A percentile compares a stretch with the other conserved stretches of the same genome.
Evolutionary conservation across 2,329 filamentous ascomycete species (phyloP).

Genomic region (Alternaria consortialis): DNA sequence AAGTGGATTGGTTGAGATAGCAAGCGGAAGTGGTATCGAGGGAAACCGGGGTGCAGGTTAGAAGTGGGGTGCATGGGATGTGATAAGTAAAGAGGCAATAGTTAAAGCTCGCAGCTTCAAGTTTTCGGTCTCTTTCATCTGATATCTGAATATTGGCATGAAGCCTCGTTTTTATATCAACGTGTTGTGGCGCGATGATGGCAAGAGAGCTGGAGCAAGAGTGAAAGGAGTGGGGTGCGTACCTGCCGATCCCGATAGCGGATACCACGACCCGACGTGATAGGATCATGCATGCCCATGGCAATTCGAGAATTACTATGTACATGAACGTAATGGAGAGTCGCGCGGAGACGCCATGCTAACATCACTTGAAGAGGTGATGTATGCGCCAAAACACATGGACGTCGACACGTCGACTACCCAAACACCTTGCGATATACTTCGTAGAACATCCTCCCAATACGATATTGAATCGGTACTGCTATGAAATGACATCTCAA

Average conservation of each 20-base stretch:
- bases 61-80: slow-evolving; percentile 18
- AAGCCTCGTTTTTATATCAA: not conserved
- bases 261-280: not conserved
- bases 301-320: not conserved
- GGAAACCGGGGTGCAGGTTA: slow-evolving; percentile 8
- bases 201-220: not conserved
- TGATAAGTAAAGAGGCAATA: too few species aligned
- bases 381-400: too few species aligned
- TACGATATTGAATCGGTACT: not conserved
- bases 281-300: not conserved
- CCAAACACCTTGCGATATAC: too few species aligned
- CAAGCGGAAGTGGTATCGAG: slow-evolving; percentile 2
- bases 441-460: too few species aligned
- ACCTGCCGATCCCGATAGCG: slow-evolving; percentile 1
- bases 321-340: not conserved
- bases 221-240: not conserved
- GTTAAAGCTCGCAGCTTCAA: too few species aligned
- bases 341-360: not conserved
- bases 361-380: not conserved
- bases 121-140: not conserved
- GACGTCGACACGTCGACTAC: too few species aligned
- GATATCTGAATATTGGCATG: not conserved
- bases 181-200: not conserved
- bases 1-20: slow-evolving; percentile 35
- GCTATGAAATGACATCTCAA: slow-evolving; percentile 24